Percentiles rank a stretch among this genome's conserved stretches.
Evolutionary conservation across 2,329 filamentous ascomycete genomes (phyloP).

Genomic region (Fusarium brachygibbosum): DNA sequence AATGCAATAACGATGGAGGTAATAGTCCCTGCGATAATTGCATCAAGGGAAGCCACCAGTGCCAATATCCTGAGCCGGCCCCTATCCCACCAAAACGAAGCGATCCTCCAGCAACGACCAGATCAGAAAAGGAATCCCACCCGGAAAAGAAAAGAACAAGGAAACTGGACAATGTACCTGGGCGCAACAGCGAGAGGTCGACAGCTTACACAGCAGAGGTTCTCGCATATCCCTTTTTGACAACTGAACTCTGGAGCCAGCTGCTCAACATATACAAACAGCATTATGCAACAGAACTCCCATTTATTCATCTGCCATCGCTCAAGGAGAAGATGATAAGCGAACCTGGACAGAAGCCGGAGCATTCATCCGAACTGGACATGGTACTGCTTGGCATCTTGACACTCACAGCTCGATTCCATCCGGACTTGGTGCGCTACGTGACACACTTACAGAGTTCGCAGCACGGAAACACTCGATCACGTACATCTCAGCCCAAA

Average conservation of each 20-base stretch:
- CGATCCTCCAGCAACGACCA: constrained; percentile 46
- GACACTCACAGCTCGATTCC: constrained; percentile 22
- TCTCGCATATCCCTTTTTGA: constrained; percentile 72
- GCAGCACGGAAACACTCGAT: background rate
- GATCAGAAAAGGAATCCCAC: constrained; percentile 3
- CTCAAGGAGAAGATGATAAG: constrained; percentile 11
- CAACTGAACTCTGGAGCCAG: constrained; percentile 75
- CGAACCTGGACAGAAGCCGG: background rate
- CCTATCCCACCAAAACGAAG: constrained; percentile 58
- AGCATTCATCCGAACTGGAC: constrained; percentile 8
- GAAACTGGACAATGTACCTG: background rate
- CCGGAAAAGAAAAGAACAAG: constrained; percentile 17
- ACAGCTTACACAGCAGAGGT: constrained; percentile 66
- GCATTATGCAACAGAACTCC: constrained; percentile 79
- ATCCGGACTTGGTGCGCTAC: constrained; percentile 19
- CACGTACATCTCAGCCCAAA: background rate
- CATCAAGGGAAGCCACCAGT: constrained; percentile 77
- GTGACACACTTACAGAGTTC: constrained; percentile 9
- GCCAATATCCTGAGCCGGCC: constrained; percentile 72
- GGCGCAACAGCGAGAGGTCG: background rate
- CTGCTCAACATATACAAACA: constrained; percentile 78
- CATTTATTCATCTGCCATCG: constrained; percentile 72
- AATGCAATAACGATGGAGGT: constrained; percentile 84
- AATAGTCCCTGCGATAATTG: constrained; percentile 81
- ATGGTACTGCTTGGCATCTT: constrained; percentile 23